Conservation (phyloP, 345 rosid genomes). For the Pugionium cornutum region DNA sequence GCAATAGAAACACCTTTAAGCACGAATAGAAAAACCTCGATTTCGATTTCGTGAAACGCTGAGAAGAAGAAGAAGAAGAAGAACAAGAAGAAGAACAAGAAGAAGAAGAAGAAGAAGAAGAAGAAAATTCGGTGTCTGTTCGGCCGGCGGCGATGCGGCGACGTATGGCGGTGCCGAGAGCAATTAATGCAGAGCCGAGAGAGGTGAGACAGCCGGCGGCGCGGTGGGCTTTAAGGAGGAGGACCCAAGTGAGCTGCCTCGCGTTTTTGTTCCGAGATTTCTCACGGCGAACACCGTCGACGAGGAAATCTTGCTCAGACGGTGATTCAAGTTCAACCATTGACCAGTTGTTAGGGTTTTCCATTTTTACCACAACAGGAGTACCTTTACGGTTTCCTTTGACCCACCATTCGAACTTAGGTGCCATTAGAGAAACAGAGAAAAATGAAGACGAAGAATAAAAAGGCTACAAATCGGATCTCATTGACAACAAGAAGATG, state of each 20-base stretch:
- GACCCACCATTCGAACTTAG: conserved; percentile 81
- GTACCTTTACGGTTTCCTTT: conserved; percentile 74
- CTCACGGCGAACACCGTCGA: conserved; percentile 30
- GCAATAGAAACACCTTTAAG: conserved; percentile 67
- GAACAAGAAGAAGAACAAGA: too few relatives aligned
- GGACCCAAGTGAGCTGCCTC: conserved; percentile 97
- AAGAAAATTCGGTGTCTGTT: conserved; percentile 52
- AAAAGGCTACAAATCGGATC: conserved; percentile 40
- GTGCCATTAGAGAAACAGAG: conserved; percentile 53
- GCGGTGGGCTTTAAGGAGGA: conserved; percentile 85
- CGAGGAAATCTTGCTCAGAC: conserved; percentile 71
- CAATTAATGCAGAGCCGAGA: conserved; percentile 63
- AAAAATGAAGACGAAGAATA: not conserved
- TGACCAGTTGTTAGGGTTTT: conserved; percentile 98
- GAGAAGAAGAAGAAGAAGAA: too few relatives aligned
- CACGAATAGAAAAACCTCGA: conserved; percentile 50
- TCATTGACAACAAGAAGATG: conserved; percentile 44
- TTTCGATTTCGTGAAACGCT: conserved; percentile 38
- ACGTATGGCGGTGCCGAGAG: conserved; percentile 63
- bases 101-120: too few relatives aligned
- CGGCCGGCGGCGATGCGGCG: conserved; percentile 78
- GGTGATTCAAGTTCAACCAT: conserved; percentile 90
- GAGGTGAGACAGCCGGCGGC: conserved; percentile 94
- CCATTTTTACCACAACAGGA: conserved; percentile 97
- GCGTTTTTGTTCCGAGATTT: conserved; percentile 83